A percentile compares a stretch with the other conserved stretches of the same genome.
Evolutionary conservation across 495 filamentous ascomycete species (phyloP).

Genomic region (Daldinia vernicosa): DNA sequence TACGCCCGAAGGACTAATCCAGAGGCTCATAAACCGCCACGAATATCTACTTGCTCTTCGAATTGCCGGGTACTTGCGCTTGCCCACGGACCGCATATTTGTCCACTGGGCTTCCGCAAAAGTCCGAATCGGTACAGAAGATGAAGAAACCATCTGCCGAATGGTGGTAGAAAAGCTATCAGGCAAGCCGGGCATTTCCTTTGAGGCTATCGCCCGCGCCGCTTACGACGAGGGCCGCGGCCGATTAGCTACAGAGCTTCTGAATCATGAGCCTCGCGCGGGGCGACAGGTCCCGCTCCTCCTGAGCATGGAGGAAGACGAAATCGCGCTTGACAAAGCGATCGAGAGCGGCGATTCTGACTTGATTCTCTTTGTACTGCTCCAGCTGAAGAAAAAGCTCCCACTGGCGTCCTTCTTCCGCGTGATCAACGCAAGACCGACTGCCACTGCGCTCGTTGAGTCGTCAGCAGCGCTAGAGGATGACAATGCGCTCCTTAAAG

Average conservation of each 20-base stretch:
- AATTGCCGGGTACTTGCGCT: slow-evolving; percentile 85
- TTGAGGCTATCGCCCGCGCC: slow-evolving; percentile 91
- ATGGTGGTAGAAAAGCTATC: slow-evolving; percentile 86
- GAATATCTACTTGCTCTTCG: slow-evolving; percentile 92
- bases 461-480: slow-evolving; percentile 72
- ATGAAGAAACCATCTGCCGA: slow-evolving; percentile 88
- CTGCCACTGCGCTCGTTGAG: slow-evolving; percentile 90
- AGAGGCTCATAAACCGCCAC: slow-evolving; percentile 83
- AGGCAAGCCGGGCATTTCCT: slow-evolving; percentile 90
- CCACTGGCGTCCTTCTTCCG: slow-evolving; percentile 92
- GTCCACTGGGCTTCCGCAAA: slow-evolving; percentile 97
- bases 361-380: slow-evolving; percentile 86
- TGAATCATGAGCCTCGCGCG: slow-evolving; percentile 92
- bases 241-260: slow-evolving; percentile 83
- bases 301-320: slow-evolving; percentile 94
- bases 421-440: slow-evolving; percentile 84
- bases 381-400: slow-evolving; percentile 89
- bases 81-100: slow-evolving; percentile 90
- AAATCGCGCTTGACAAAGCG: slow-evolving; percentile 94
- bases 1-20: slow-evolving; percentile 84
- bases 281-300: slow-evolving; percentile 96
- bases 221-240: slow-evolving; percentile 94
- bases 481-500: slow-evolving; percentile 87
- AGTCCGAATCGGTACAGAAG: slow-evolving; percentile 81
- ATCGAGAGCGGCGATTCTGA: slow-evolving; percentile 96